Evolutionary conservation across 371 early-diverging fungal genomes (phyloP), one percentile per base, ranked within the genome.

Genomic region (Rhizopus delemar): DNA sequence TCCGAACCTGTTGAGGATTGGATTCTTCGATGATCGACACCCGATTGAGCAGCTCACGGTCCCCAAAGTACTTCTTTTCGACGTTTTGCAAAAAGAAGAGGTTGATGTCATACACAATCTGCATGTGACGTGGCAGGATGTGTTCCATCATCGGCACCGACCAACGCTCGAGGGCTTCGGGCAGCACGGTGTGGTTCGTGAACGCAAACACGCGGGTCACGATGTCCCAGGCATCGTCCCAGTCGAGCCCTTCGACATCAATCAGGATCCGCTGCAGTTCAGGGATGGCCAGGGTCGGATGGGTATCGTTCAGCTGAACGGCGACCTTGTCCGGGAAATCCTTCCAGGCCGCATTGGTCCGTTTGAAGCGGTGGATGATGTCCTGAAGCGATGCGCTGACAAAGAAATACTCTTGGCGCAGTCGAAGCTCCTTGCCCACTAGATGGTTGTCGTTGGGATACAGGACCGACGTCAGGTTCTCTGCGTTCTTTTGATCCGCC

Each of bases 161-260:
- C 96, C 96, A 96, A 64, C 87, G 85, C 78, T 96, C 96, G 75
- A 96, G 81, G 29, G 96, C 96, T 74, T 96, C 96, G 45, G 96
- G 96, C 43, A 96, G 83, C n/a, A 96, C 93, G 0, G 96, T 96
- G 80, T 96, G 96, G 81, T 96, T 96, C 66, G 96, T 96, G 68
- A 94, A 96, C n/a, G 93, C 90, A 77, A 91, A 96, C 0, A 87
- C 87, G 57, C 81, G 83, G 39, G 90, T 92, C 15, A 90, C 91
- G 62, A 93, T 92, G 8, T 84, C 83, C 96, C 96, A 96, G 15
- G 96, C 94, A 51, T 85, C 89, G 69, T 95, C 96, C 96, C 96
- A 96, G 33, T 69, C 78, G 53, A 96, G 69, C 51, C 86, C 84
- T 68, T 96, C 95, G 43, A 90, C 83, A 75, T 96, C 96, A 4